These are phyloP conservation scores for Komagataella pastoris DNA, from an alignment of 805 yeast genomes.

Conservation along the genomic window DNA sequence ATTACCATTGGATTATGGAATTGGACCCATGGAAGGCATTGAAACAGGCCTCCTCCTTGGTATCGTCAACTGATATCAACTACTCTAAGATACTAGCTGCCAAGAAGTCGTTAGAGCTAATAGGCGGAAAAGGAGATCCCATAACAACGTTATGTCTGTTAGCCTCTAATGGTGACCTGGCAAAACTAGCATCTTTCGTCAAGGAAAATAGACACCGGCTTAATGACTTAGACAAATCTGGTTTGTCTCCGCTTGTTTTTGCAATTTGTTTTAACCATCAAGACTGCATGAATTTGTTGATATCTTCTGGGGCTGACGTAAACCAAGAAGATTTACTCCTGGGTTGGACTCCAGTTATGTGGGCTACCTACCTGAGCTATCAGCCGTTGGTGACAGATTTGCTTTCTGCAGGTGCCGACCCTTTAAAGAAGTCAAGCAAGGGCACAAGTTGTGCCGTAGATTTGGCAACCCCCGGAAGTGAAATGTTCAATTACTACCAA, in stretches of 20 bases:
- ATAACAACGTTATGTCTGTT: conserved; percentile 22
- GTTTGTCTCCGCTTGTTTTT: conserved; percentile 34
- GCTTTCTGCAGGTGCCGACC: conserved; percentile 53
- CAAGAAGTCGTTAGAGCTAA: conserved; percentile 17
- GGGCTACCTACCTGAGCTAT: conserved; percentile 65
- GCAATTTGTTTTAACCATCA: conserved; percentile 41
- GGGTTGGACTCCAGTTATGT: conserved; percentile 65
- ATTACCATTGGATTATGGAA: background rate
- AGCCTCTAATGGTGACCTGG: conserved; percentile 22
- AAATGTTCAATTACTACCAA: conserved; percentile 44
- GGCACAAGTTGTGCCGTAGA: conserved; percentile 38
- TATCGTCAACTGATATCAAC: conserved; percentile 13
- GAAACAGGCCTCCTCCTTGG: conserved; percentile 8
- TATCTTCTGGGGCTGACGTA: conserved; percentile 29
- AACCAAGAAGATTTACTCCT: conserved; percentile 35
- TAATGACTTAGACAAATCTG: conserved; percentile 21
- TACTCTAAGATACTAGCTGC: conserved; percentile 21
- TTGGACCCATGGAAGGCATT: conserved; percentile 20
- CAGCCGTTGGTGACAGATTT: conserved; percentile 40
- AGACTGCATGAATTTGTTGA: conserved; percentile 33
- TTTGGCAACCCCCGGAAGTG: conserved; percentile 40
- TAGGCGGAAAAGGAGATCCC: conserved; percentile 15
- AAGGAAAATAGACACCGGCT: conserved; percentile 9
- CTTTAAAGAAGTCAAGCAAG: conserved; percentile 23
- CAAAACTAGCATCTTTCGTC: conserved; percentile 14